Evolutionary conservation across 2,329 filamentous ascomycete species (phyloP).

Genomic region (Kalaharituber pfeilii): DNA sequence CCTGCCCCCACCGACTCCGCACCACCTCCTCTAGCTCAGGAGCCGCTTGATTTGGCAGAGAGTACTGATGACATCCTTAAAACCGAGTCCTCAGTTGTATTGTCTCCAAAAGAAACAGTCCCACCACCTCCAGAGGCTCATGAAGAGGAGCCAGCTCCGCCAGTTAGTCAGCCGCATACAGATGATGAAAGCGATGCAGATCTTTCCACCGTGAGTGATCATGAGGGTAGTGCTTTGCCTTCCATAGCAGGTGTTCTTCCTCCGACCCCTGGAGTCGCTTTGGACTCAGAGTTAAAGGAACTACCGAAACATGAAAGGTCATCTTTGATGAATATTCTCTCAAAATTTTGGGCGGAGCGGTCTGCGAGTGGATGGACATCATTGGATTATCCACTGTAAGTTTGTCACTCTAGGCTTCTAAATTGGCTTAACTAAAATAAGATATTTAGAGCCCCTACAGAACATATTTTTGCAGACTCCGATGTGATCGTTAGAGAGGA

Average conservation of each 20-base stretch:
- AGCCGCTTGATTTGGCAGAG: not conserved
- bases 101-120: conserved; percentile 3
- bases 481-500: conserved; percentile 96
- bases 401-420: not conserved
- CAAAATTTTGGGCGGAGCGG: conserved; percentile 95
- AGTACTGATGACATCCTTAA: not conserved
- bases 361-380: conserved; percentile 88
- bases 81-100: not conserved
- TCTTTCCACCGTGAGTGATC: conserved; percentile 48
- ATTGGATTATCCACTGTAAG: conserved; percentile 76
- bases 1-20: conserved; percentile 3
- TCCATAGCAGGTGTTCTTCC: conserved; percentile 18
- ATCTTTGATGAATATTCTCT: conserved; percentile 85
- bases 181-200: conserved; percentile 60
- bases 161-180: conserved; percentile 26
- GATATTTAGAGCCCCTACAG: conserved; percentile 37
- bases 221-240: conserved; percentile 37
- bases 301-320: conserved; percentile 85
- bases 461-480: conserved; percentile 93
- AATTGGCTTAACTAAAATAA: conserved; percentile 8
- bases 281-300: conserved; percentile 45
- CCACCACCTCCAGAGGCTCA: not conserved
- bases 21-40: not conserved
- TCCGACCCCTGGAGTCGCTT: conserved; percentile 26
- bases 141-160: conserved; percentile 9